Conservation (phyloP, 208 protist species). For the Leishmania arabica region DNA sequence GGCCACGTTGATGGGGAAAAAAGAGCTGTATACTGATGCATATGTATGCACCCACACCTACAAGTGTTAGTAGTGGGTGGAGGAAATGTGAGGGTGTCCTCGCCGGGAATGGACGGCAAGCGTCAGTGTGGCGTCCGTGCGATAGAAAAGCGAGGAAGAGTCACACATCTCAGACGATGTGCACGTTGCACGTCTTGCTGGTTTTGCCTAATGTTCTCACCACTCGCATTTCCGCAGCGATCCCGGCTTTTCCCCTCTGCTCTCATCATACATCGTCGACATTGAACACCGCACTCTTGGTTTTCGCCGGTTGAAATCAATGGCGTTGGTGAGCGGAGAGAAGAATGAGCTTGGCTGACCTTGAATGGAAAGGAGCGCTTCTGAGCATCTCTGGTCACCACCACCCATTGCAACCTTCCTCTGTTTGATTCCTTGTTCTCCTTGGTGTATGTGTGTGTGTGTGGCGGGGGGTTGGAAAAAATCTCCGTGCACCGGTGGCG, state of each 20-base stretch:
- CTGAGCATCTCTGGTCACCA: background rate
- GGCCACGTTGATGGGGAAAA: background rate
- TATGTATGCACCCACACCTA: too few relatives aligned
- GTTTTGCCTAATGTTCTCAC: background rate
- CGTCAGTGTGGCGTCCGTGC: background rate
- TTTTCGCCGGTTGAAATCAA: background rate
- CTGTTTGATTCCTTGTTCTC: conserved; percentile 5
- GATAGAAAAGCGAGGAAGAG: background rate
- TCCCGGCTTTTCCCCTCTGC: too few relatives aligned
- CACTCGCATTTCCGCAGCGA: background rate
- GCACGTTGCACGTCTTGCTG: background rate
- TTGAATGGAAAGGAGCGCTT: background rate
- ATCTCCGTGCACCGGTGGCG: background rate
- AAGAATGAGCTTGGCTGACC: background rate
- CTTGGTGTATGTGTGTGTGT: background rate
- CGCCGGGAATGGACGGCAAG: background rate
- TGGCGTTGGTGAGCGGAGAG: background rate
- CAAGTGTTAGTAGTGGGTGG: background rate
- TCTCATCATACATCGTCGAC: background rate
- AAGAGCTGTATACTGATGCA: background rate
- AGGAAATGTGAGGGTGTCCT: background rate
- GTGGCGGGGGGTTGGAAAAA: background rate
- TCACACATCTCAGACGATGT: background rate
- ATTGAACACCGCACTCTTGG: background rate
- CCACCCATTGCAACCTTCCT: background rate